Conservation (phyloP, 306 rosid genomes). For the Lathyrus tuberosus region DNA sequence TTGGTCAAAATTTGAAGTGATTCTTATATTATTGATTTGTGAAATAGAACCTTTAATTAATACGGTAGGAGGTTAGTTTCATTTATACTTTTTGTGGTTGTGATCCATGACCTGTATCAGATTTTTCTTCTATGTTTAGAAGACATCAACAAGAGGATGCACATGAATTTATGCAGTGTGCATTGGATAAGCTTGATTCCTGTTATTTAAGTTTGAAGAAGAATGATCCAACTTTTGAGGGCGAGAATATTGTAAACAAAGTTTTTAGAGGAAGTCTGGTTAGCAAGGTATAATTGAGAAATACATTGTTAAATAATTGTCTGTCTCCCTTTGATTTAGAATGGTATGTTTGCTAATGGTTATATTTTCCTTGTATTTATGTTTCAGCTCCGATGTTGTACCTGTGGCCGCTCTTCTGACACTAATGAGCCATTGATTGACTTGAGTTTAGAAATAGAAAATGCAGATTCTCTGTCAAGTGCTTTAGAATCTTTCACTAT, state of each 20-base stretch:
- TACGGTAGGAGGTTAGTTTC: background rate
- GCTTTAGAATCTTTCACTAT: slow-evolving; percentile 84
- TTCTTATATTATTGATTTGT: slow-evolving; percentile 3
- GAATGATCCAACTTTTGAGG: slow-evolving; percentile 34
- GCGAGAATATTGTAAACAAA: slow-evolving; percentile 60
- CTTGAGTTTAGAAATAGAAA: slow-evolving; percentile 83
- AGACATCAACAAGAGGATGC: slow-evolving; percentile 92
- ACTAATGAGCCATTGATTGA: slow-evolving; percentile 79
- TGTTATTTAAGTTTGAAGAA: slow-evolving; percentile 47
- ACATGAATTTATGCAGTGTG: slow-evolving; percentile 88
- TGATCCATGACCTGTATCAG: slow-evolving; percentile 61
- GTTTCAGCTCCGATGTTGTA: slow-evolving; percentile 80
- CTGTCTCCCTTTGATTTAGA: slow-evolving; percentile 8
- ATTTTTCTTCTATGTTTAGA: slow-evolving; percentile 64
- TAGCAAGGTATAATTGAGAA: slow-evolving; percentile 62
- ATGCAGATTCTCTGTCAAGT: slow-evolving; percentile 60
- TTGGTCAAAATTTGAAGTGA: background rate
- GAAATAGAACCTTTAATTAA: background rate
- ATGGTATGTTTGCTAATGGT: slow-evolving; percentile 5
- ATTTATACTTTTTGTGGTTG: slow-evolving; percentile 22
- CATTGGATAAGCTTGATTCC: slow-evolving; percentile 72
- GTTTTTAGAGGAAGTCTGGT: slow-evolving; percentile 81
- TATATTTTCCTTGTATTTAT: slow-evolving; percentile 9
- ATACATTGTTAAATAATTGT: slow-evolving; percentile 19
- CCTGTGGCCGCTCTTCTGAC: slow-evolving; percentile 69